Evolutionary conservation across 768 basidiomycete genomes (phyloP).

Genomic region (Leccinum olivaceopallidum): DNA sequence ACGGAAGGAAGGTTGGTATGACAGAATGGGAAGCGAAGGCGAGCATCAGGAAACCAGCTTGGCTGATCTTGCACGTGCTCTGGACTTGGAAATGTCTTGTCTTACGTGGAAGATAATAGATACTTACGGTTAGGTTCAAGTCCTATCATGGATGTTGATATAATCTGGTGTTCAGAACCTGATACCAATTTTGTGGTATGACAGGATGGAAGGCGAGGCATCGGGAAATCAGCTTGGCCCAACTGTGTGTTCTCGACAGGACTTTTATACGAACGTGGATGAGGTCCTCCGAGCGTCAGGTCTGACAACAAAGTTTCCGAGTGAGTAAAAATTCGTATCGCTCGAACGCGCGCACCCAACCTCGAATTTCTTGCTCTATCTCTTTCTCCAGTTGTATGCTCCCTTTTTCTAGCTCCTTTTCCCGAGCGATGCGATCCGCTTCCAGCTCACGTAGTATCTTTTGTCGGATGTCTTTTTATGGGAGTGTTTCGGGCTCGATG

Average conservation of each 20-base stretch:
- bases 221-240: constrained; percentile 30
- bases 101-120: not conserved
- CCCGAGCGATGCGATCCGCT: constrained; percentile 64
- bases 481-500: constrained; percentile 52
- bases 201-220: constrained; percentile 76
- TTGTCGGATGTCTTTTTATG: constrained; percentile 72
- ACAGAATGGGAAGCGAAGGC: constrained; percentile 78
- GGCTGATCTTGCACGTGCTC: not conserved
- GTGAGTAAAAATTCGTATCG: constrained; percentile 3
- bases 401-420: constrained; percentile 81
- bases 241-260: not conserved
- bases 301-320: constrained; percentile 45
- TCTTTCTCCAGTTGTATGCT: constrained; percentile 81
- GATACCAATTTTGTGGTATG: constrained; percentile 64
- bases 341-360: constrained; percentile 35
- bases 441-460: constrained; percentile 65
- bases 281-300: constrained; percentile 42
- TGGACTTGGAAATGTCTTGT: not conserved
- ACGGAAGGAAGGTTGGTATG: constrained; percentile 89
- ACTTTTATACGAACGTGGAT: too few relatives aligned
- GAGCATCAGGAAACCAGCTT: constrained; percentile 39
- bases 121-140: too few relatives aligned
- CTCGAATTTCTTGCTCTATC: constrained; percentile 85
- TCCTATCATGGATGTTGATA: too few relatives aligned
- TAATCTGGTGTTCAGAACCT: too few relatives aligned